A percentile compares a stretch with the other conserved stretches of the same genome.
These are phyloP conservation scores for Solanum ossicruentum DNA, from an alignment of 257 asterid genomes.

Conservation along the genomic window DNA sequence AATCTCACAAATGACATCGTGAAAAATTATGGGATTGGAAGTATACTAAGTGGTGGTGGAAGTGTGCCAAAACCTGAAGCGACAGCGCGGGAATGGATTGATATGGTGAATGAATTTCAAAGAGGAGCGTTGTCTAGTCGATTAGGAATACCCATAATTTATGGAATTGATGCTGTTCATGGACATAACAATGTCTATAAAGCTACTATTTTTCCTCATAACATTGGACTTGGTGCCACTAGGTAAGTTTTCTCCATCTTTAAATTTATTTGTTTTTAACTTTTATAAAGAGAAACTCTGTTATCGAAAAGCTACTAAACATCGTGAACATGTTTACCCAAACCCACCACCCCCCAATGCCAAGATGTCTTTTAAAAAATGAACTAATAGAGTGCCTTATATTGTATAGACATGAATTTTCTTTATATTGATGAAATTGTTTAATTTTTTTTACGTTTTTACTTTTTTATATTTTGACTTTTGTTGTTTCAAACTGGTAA, in stretches of 20 bases:
- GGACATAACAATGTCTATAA: conserved; percentile 30
- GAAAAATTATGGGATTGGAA: conserved; percentile 11
- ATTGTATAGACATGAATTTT: too few relatives aligned
- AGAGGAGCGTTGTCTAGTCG: conserved; percentile 28
- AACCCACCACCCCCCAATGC: too few relatives aligned
- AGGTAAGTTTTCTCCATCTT: conserved; percentile 6
- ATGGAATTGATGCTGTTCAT: conserved; percentile 46
- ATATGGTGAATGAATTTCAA: conserved; percentile 33
- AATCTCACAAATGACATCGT: not conserved
- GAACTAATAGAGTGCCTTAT: too few relatives aligned
- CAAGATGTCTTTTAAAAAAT: too few relatives aligned
- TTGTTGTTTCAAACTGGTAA: too few relatives aligned
- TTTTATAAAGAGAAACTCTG: too few relatives aligned
- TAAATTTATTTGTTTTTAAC: not conserved
- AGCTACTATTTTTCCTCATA: conserved; percentile 41
- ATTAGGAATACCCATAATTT: conserved; percentile 35
- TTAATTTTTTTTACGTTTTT: too few relatives aligned
- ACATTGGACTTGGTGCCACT: conserved; percentile 40
- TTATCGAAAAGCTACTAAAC: too few relatives aligned
- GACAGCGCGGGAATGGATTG: conserved; percentile 9
- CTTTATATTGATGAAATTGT: too few relatives aligned
- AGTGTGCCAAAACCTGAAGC: conserved; percentile 2
- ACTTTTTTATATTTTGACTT: too few relatives aligned
- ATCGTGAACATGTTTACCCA: too few relatives aligned
- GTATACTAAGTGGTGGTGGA: not conserved